phyloP scores from a whole-genome alignment of 352 stramenopile species.

The Phytophthora gonapodyides region DNA sequence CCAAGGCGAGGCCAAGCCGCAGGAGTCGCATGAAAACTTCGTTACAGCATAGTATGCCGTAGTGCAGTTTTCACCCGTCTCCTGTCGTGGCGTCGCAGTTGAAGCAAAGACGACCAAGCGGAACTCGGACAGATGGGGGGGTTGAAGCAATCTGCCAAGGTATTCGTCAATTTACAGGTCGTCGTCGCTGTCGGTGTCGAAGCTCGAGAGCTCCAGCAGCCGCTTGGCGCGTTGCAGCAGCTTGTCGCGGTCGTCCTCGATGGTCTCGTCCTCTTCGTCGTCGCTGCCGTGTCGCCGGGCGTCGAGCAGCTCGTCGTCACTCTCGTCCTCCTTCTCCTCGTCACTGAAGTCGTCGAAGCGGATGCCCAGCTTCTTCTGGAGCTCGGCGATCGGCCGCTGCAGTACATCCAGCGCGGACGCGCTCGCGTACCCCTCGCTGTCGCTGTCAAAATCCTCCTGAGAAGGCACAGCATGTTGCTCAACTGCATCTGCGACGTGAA shows the following conservation, averaged over 20 bases:
- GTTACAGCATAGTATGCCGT: too few relatives aligned
- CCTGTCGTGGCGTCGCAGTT: too few relatives aligned
- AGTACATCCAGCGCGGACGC: constrained; percentile 37
- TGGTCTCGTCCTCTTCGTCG: constrained; percentile 47
- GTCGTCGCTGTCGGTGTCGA: constrained; percentile 47
- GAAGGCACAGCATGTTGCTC: neutral
- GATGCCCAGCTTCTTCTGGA: constrained; percentile 72
- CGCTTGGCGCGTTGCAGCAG: constrained; percentile 56
- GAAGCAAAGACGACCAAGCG: too few relatives aligned
- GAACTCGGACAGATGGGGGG: too few relatives aligned
- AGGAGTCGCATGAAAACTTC: too few relatives aligned
- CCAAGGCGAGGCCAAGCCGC: too few relatives aligned
- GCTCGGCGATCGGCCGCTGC: constrained; percentile 71
- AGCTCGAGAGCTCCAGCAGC: constrained; percentile 53
- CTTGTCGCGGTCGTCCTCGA: constrained; percentile 54
- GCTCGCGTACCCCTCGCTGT: constrained; percentile 29
- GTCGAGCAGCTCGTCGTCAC: constrained; percentile 37
- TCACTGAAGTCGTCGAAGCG: constrained; percentile 67
- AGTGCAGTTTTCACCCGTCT: too few relatives aligned
- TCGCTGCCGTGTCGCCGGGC: constrained; percentile 37
- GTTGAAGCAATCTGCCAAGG: neutral
- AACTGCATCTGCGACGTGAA: constrained; percentile 3
- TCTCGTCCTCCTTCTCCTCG: constrained; percentile 56
- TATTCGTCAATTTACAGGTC: constrained; percentile 24
- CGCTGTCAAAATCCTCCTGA: constrained; percentile 10